Percentiles rank a stretch among this genome's conserved stretches.
Conservation (phyloP, 306 rosid species). For the Rubus parviflorus region DNA sequence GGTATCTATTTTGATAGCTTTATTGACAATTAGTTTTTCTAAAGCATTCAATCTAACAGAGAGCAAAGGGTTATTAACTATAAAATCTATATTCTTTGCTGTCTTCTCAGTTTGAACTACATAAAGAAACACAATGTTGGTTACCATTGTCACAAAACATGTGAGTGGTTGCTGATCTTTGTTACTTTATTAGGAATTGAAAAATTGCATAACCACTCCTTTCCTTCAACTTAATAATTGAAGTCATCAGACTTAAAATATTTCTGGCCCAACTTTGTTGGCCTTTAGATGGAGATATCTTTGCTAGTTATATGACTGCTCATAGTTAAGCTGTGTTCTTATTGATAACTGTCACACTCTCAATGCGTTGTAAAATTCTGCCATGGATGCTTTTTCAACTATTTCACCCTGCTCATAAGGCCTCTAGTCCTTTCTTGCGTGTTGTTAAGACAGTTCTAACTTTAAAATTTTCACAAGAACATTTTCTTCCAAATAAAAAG, state of each 20-base stretch:
- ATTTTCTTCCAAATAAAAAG: background rate
- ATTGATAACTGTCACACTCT: background rate
- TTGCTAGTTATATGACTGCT: background rate
- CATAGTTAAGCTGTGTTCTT: background rate
- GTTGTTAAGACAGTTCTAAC: background rate
- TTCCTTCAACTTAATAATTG: background rate
- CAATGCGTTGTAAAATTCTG: background rate
- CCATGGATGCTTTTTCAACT: background rate
- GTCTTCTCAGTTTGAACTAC: background rate
- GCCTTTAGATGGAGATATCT: background rate
- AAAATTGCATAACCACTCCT: background rate
- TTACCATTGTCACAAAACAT: background rate
- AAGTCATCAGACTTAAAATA: background rate
- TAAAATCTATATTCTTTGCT: background rate
- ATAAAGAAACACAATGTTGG: background rate
- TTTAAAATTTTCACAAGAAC: background rate
- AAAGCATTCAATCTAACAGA: background rate
- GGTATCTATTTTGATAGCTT: background rate
- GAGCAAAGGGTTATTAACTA: no score
- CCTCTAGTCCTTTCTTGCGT: background rate
- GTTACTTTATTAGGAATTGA: background rate
- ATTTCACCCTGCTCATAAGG: background rate
- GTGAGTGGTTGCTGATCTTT: background rate
- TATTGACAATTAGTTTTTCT: background rate
- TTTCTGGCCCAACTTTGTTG: background rate